Conservation (phyloP, 2,329 filamentous ascomycete species). For the Fusarium stilboides region DNA sequence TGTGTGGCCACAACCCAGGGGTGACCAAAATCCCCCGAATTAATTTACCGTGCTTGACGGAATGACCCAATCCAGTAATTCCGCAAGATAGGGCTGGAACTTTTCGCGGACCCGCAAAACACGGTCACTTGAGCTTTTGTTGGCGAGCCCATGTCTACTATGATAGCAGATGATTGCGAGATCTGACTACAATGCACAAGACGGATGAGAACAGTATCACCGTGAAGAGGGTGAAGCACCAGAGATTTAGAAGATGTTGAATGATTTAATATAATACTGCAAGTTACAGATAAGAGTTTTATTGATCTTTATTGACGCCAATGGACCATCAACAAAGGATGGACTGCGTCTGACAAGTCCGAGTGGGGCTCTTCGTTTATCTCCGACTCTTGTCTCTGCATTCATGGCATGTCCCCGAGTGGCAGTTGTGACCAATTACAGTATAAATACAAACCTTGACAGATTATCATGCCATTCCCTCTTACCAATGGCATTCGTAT, state of each 20-base stretch:
- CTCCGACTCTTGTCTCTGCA: constrained; percentile 4
- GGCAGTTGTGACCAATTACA: background rate
- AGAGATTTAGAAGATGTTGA: background rate
- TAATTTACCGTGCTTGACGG: no score
- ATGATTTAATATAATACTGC: background rate
- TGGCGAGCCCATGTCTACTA: no score
- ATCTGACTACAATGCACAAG: background rate
- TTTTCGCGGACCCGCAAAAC: background rate
- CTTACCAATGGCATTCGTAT: no score
- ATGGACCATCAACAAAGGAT: no score
- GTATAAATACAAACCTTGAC: no score
- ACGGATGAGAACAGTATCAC: background rate
- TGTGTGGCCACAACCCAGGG: no score
- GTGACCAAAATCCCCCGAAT: no score
- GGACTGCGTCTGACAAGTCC: background rate
- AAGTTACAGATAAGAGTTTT: background rate
- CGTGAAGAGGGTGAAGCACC: background rate
- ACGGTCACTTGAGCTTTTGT: background rate
- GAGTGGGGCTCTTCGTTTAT: background rate
- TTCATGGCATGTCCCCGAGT: background rate
- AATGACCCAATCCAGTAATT: background rate
- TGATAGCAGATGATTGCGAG: background rate
- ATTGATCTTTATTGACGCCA: background rate
- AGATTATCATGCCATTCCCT: no score
- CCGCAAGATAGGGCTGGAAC: no score